phyloP scores from a whole-genome alignment of 306 rosid genomes.

The Prunus fruticosa region DNA sequence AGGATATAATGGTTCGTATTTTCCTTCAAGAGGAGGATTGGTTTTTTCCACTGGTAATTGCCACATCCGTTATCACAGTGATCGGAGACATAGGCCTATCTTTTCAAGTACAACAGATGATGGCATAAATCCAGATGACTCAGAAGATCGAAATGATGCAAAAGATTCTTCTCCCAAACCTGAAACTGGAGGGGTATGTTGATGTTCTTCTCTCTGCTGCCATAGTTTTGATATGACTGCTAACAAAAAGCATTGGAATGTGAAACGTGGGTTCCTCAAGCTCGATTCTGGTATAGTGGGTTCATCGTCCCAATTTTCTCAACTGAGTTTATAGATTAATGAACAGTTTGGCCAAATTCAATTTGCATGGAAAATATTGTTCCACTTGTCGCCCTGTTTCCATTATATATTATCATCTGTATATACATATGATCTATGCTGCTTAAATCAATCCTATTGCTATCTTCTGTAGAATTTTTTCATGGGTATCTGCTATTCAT shows the following conservation, averaged over 20 bases:
- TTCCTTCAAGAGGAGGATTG: conserved; percentile 55
- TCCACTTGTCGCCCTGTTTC: no score
- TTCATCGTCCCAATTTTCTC: not conserved
- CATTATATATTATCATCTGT: no score
- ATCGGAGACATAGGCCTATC: conserved; percentile 45
- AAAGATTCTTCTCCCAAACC: conserved; percentile 40
- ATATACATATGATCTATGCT: no score
- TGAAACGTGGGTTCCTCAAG: not conserved
- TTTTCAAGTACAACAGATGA: conserved; percentile 38
- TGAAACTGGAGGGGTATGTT: conserved; percentile 56
- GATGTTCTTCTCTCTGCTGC: conserved; percentile 12
- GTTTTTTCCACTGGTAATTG: conserved; percentile 38
- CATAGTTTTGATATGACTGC: not conserved
- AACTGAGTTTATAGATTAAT: not conserved
- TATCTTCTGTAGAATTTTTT: no score
- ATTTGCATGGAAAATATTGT: no score
- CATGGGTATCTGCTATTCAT: no score
- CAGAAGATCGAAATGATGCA: conserved; percentile 40
- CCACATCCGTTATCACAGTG: conserved; percentile 30
- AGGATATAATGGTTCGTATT: conserved; percentile 32
- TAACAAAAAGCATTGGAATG: not conserved
- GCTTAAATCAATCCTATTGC: no score
- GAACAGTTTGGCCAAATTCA: not conserved
- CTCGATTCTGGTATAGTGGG: not conserved
- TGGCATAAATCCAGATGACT: conserved; percentile 56